Conservation (phyloP, 2,329 filamentous ascomycete species). For the Cytospora mali region DNA sequence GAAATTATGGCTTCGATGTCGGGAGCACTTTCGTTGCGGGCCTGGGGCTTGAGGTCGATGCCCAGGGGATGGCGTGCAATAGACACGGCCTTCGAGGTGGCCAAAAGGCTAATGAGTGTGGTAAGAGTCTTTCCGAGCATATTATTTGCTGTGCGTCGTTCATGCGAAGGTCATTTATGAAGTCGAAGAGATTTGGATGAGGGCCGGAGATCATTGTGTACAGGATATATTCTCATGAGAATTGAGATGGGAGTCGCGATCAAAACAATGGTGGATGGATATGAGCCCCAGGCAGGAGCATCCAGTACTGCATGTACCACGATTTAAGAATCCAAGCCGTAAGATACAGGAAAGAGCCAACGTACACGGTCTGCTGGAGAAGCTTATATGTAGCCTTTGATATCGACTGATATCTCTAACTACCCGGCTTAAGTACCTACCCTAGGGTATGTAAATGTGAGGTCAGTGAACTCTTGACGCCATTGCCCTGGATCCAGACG, state of each 20-base stretch:
- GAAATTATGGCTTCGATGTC: constrained; percentile 14
- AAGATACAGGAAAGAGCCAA: not conserved
- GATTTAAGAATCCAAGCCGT: too few species aligned
- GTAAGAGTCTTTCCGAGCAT: not conserved
- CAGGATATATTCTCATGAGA: not conserved
- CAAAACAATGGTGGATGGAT: not conserved
- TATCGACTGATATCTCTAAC: too few species aligned
- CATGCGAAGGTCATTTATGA: not conserved
- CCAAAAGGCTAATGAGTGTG: not conserved
- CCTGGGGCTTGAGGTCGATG: not conserved
- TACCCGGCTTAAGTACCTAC: too few species aligned
- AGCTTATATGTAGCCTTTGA: too few species aligned
- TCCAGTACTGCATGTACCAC: not conserved
- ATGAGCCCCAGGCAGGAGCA: not conserved
- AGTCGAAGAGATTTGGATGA: not conserved
- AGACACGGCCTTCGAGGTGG: not conserved
- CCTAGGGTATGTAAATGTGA: too few species aligned
- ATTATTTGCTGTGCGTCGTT: not conserved
- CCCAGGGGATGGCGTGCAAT: too few species aligned
- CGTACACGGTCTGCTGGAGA: too few species aligned
- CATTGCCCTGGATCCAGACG: too few species aligned
- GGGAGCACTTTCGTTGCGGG: not conserved
- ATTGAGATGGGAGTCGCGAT: not conserved
- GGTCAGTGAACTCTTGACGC: too few species aligned
- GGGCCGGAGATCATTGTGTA: not conserved